Base-by-base conservation (phyloP, 2,329 filamentous ascomycete species). In the Aspergillus fumigatus region DNA sequence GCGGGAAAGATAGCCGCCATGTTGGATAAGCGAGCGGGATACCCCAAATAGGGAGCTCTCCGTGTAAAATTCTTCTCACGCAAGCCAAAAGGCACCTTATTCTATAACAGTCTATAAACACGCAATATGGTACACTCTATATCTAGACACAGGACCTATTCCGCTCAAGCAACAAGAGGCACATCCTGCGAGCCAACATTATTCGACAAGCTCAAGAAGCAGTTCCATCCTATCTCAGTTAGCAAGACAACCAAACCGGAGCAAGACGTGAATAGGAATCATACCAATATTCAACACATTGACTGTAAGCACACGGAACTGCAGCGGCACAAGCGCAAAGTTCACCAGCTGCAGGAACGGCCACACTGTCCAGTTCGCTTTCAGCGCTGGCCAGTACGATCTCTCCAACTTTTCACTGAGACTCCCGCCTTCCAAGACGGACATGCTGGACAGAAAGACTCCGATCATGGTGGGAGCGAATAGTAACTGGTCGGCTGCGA, bases 281-380 rank as follows among this genome's bases (percentile, higher is more conserved):
- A 53, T 59, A 61, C 59, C 59, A 41, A 61, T 59, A 40, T 59
- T 62, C 9, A 61, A 50, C 14, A 61, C 51, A 32, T 62, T 62
- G 0, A 62, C 60, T n/a, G 52, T 52, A 41, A 62, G 51, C 2
- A 62, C 58, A 5, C 59, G 54, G 32, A 53, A 61, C 43, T 60
- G 58, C 48, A 62, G 43, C 14, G 60, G 60, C 19, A 61, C 60
- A 9, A 60, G 35, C 6, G 52, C 56, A 17, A 62, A 21, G 40
- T 62, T 62, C 17, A 61, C 40, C 3, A 47, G 48, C 21, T 62
- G 60, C 40, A 62, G 40, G 8, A 52, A 48, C 3, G 60, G 60
- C 60, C 60, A 62, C 19, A 62, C 43, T 2, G 35, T 59, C 58
- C 59, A 62, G 49, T 62, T 62, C 7, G 58, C 52, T 3, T 52